Evolutionary conservation across 163 green algal species (phyloP).

Genomic region (Trebouxia gelatinosa): DNA sequence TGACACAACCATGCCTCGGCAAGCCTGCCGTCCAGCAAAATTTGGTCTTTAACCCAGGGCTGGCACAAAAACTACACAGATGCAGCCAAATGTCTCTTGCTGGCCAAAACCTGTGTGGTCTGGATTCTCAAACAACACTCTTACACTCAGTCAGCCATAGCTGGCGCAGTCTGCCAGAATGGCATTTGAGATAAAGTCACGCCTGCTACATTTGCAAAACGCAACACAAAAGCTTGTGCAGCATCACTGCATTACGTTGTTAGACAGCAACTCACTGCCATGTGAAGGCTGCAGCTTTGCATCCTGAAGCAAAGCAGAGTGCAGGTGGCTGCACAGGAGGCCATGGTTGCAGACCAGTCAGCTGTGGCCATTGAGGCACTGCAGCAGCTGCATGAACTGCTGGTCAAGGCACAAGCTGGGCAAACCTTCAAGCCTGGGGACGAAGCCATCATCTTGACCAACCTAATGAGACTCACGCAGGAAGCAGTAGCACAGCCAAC

Average conservation of each 20-base stretch:
- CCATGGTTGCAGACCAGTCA: background rate
- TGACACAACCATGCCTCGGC: background rate
- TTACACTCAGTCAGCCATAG: too few species aligned
- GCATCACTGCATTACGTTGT: background rate
- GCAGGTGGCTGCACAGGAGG: conserved; percentile 29
- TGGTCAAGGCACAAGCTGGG: background rate
- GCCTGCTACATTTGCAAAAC: background rate
- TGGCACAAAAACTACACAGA: background rate
- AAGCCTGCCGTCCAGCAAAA: background rate
- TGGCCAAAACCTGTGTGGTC: too few species aligned
- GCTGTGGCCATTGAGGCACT: conserved; percentile 9
- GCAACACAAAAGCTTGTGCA: background rate
- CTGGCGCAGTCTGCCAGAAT: too few species aligned
- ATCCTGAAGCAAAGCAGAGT: background rate
- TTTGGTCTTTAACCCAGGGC: background rate
- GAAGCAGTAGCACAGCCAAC: background rate
- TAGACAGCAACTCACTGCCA: background rate
- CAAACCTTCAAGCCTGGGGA: conserved; percentile 22
- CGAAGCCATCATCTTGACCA: conserved; percentile 2
- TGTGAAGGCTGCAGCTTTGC: background rate
- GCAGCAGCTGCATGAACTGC: background rate
- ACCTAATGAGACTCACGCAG: conserved; percentile 12
- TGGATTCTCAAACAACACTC: too few species aligned
- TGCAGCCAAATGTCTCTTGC: too few species aligned
- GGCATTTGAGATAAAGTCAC: background rate